Conservation (phyloP, 225 moss, liverwort and hornwort species). For the Polytrichum formosum region DNA sequence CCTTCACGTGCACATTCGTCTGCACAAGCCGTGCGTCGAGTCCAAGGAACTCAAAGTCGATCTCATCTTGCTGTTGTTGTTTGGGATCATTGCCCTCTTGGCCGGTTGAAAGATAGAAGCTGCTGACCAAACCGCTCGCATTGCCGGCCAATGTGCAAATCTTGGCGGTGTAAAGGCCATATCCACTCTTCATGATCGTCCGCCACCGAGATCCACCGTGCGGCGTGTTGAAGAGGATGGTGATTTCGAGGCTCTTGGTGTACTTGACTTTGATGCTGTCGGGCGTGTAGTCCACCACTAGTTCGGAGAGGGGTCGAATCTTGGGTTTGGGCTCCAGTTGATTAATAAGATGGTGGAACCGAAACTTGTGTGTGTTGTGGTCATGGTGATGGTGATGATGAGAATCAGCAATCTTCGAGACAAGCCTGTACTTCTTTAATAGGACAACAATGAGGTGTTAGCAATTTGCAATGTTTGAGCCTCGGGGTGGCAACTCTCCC, state of each 20-base stretch:
- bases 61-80: conserved; percentile 20
- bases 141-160: conserved; percentile 30
- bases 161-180: conserved; percentile 26
- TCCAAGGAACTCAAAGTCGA: conserved; percentile 46
- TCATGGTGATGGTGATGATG: no score
- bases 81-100: conserved; percentile 12
- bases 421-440: no score
- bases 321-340: neutral
- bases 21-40: conserved; percentile 28
- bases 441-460: no score
- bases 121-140: conserved; percentile 28
- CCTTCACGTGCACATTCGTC: conserved; percentile 24
- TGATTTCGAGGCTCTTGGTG: neutral
- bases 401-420: no score
- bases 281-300: conserved; percentile 5
- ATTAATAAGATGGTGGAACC: no score
- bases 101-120: conserved; percentile 38
- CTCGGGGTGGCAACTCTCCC: no score
- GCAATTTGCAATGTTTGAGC: no score
- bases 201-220: conserved; percentile 1
- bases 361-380: no score
- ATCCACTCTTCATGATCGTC: neutral
- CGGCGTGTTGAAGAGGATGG: neutral
- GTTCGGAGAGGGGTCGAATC: neutral
- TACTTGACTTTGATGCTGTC: neutral